Evolutionary conservation across 2,329 filamentous ascomycete genomes (phyloP), one percentile per base, ranked within the genome.

Genomic region (Tolypocladium capitatum): DNA sequence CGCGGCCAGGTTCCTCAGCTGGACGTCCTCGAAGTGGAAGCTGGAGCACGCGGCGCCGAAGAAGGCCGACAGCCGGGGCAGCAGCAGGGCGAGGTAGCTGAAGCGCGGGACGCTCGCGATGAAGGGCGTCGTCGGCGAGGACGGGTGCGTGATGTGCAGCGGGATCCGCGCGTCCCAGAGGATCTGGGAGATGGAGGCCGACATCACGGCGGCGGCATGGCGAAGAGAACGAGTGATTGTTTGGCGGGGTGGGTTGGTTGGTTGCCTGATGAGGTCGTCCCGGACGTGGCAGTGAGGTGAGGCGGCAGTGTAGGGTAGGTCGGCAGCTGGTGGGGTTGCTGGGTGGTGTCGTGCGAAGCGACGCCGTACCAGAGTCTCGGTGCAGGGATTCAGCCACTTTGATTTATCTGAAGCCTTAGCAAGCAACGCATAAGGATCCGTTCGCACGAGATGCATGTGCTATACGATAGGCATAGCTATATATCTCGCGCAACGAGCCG

Each of bases 81-180:
- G 66, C 31, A 80, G 68, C 51, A 79, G 66, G 11, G 77, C 71
- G 9, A 80, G 69, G 63, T 80, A 81, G 63, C 73, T 71, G 61
- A 80, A 77, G 55, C 77, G 75, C 43, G 77, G 75, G 49, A 80
- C 65, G 46, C 68, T 68, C 32, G 73, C 68, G 57, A 79, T 64
- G 56, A 78, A 77, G 18, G 74, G 74, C 43, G 64, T 63, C 51
- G 66, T 65, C 38, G 70, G 68, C 24, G 67, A 63, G 2, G 67
- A 64, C 14, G 68, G 61, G 60, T 80, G 74, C 2, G 70, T 75
- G 56, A 81, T 74, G 61, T 70, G 63, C 43, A 81, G 61, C 9
- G 77, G 76, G 49, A 80, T 66, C 48, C 70, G 69, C 49, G 75
- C 65, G 52, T 63, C 63, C 77, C 77, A 81, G 51, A 80, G 73